A percentile compares a stretch with the other conserved stretches of the same genome.
phyloP scores from a whole-genome alignment of 805 yeast genomes.

The Starmerella bacillaris region DNA sequence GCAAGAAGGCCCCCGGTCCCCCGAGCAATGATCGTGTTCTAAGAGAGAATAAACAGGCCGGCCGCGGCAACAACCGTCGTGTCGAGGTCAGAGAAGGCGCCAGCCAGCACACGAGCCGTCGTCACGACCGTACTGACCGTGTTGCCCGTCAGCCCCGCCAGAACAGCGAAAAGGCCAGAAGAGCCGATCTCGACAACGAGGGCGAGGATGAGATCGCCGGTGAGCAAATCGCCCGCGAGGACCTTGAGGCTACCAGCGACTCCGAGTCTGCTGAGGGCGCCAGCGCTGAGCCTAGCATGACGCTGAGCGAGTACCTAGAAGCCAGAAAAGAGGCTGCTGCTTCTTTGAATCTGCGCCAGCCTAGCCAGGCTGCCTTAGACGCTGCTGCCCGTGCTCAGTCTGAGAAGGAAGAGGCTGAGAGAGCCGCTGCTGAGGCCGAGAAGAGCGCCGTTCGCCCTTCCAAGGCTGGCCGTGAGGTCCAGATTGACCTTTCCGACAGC shows the following conservation, averaged over 20 bases:
- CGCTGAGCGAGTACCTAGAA: conserved; percentile 67
- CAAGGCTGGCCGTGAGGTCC: conserved; percentile 33
- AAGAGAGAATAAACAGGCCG: conserved; percentile 46
- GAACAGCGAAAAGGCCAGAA: conserved; percentile 70
- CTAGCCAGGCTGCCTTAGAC: conserved; percentile 43
- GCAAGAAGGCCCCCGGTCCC: conserved; percentile 32
- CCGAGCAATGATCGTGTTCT: conserved; percentile 82
- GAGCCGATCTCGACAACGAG: conserved; percentile 76
- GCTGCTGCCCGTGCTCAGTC: conserved; percentile 34
- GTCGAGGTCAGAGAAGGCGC: conserved; percentile 32
- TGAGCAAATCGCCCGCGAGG: conserved; percentile 27
- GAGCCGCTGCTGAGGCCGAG: conserved; percentile 22
- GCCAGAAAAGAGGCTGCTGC: conserved; percentile 27
- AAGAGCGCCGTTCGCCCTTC: conserved; percentile 50
- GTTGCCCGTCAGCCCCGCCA: conserved; percentile 67
- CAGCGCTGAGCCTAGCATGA: conserved; percentile 25
- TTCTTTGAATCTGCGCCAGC: conserved; percentile 23
- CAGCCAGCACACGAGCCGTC: conserved; percentile 35
- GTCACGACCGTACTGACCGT: conserved; percentile 53
- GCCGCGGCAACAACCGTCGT: conserved; percentile 40
- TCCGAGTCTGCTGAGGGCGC: conserved; percentile 28
- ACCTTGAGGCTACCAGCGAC: conserved; percentile 23
- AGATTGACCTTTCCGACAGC: neutral
- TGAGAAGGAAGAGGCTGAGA: conserved; percentile 37
- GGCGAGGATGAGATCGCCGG: conserved; percentile 44